Evolutionary conservation across 1,284 basidiomycete genomes (phyloP), one percentile per base, ranked within the genome.

Genomic region (Sutorius eximius): DNA sequence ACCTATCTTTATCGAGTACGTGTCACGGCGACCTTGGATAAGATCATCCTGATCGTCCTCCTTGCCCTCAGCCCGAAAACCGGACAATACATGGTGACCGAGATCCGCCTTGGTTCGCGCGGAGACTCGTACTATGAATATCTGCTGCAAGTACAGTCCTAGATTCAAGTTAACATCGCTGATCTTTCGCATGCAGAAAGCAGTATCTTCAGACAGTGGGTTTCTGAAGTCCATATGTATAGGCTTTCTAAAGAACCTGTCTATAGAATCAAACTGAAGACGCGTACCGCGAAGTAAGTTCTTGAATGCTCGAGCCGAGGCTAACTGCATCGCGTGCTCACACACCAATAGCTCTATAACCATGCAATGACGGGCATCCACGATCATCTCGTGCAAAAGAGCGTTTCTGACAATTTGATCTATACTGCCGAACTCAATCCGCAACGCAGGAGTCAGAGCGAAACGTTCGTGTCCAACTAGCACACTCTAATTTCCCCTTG

Each of bases 121-220:
- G 95, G 91, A 22, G 95, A 98, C 73, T 95, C 93, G 5, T 98
- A 89, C 75, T 98, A 97, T 70, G 95, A 98, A 72, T 96, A 96
- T 67, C 77, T 97, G 29, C 65, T 94, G 83, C 90, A 57, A 74
- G 86, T 69, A 5, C 36, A 24, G 12, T 32, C 29, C 48, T 33
- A 45, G 50, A 38, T 34, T 40, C 22, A 43, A 10, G 20, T 16
- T 33, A n/a, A 42, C 5, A 24, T 52, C 10, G 33, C 51, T 57
- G 36, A 58, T 41, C 27, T 32, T 45, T 63, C 20, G 53, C 36
- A 24, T 11, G 41, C 59, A 90, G 88, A 52, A 94, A 94, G 66
- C 89, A 91, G 64, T 90, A 86, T 62, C 70, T 91, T 8, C 89
- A 91, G 65, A 91, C 89, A 13, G 89, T 90, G 62, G 62, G 77